Base-by-base conservation (phyloP, 257 asterid species). In the Capsicum chinense region DNA sequence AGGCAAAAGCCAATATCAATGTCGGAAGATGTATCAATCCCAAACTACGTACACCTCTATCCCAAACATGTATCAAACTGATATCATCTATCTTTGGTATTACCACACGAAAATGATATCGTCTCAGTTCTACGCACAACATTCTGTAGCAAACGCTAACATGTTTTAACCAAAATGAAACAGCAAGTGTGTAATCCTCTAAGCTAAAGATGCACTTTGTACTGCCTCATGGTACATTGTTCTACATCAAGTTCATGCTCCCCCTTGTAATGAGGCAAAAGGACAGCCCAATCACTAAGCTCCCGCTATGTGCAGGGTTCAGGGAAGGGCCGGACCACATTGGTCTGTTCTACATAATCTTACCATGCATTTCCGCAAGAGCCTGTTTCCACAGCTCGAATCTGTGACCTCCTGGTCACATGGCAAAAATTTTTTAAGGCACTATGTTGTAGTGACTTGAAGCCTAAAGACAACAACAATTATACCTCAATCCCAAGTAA, bases 121-220 rank as follows among this genome's bases (percentile, higher is more conserved):
- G 1, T 64, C 70, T 60, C 42, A 59, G 37, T 11, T 80, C 12
- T 42, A 59, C 11, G 11, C 76, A 67, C 50, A 12, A 39, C 11
- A 37, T 37, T 67, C 76, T 67, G 15, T 21, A 62, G 37, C 11
- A 15, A 59, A 35, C 12, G 3, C 26, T 39, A 15, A 68, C 48
- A 73, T 73, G 9, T 73, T n/a, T 73, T 73, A 58, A 6, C 80
- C 1, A 73, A 26, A 26, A 48, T 21, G 47, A 50, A 52, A 52
- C 63, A 52, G 47, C 5, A 52, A 70, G 56, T 70, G 79, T 26
- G 26, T 8, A 54, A 12, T 21, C 42, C 62, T 76, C 81, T 26
- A 21, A 19, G 80, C 79, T 47, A 73, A 47, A n/a, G 80, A 73
- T 73, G 56, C 58, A 50, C 44, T 7, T 76, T 76, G 9, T 76